Evolutionary conservation across 331 rosid genomes (phyloP).

Genomic region (Ulmus americana): DNA sequence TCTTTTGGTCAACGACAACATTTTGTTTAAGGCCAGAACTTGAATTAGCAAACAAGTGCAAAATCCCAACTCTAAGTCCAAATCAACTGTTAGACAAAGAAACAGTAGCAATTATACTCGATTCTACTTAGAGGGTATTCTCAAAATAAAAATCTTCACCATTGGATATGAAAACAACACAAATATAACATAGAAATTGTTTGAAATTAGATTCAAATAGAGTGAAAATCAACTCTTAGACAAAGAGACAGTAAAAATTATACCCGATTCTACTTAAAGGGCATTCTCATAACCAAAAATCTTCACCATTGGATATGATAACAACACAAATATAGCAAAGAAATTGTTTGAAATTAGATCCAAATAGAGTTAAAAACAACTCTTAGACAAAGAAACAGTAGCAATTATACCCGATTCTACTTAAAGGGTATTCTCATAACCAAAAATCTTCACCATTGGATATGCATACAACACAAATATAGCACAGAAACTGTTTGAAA

Average conservation of each 20-base stretch:
- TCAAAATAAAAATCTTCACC: neutral
- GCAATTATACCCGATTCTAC: neutral
- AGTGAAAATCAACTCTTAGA: too few species aligned
- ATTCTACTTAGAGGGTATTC: neutral
- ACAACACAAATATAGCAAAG: neutral
- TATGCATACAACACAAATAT: neutral
- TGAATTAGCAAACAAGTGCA: neutral
- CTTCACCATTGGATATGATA: neutral
- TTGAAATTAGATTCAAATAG: neutral
- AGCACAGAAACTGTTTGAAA: neutral
- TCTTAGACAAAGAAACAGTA: too few species aligned
- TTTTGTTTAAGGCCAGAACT: neutral
- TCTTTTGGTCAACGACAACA: too few species aligned
- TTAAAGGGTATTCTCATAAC: neutral
- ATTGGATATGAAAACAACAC: neutral
- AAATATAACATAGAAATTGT: neutral
- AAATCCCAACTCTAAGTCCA: neutral
- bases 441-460: neutral
- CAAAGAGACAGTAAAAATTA: neutral
- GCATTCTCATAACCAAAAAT: neutral
- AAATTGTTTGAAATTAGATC: neutral
- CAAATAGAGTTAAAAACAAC: neutral
- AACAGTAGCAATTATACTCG: neutral
- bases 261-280: neutral
- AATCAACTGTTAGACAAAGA: too few species aligned